Base-by-base conservation (phyloP, 768 basidiomycete species). In the Exsudoporus frostii region DNA sequence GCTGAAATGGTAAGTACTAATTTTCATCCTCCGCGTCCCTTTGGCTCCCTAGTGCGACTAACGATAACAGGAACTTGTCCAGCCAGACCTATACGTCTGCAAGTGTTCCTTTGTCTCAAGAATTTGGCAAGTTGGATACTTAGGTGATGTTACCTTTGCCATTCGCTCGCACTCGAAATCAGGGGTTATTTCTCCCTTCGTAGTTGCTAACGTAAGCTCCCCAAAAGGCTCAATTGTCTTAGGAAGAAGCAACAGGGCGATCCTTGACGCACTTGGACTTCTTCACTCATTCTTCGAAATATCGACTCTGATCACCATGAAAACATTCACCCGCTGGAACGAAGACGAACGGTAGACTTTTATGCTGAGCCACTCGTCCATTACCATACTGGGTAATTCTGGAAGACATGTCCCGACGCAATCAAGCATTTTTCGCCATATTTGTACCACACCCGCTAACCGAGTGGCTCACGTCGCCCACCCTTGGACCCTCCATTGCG, bases 381-480 rank as follows among this genome's bases (percentile, higher is more conserved):
- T 50, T 43, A 36, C 45, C 36, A 43, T 47, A 50, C 1, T 48
- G 48, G 50, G 54, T 50, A 57, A 55, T 38, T 59, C 50, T 58
- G 7, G 11, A 40, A 54, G 51, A 54, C 47, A 29, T 65, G 52
- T 50, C 7, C 30, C 48, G 45, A 61, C 37, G 49, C 68, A 68
- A 68, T 70, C 67, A 45, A 34, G 14, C 8, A 52, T 48, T 36
- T 55, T 54, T n/a, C 44, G 19, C 58, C 43, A 19, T 25, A 41
- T 58, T 44, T 24, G 57, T 53, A 37, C 19, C 6, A 38, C 30
- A 14, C n/a, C 11, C 44, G 5, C 39, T 68, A 57, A 39, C 61
- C 63, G 56, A 63, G 67, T 55, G 67, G 66, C 59, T 64, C 64
- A 53, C 25, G 19, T 15, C 39, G n/a, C 33, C 54, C 53, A 45